Evolutionary conservation across 1,139 yeast genomes (phyloP), one percentile per base, ranked within the genome.

Genomic region (Zygoascus meyerae): DNA sequence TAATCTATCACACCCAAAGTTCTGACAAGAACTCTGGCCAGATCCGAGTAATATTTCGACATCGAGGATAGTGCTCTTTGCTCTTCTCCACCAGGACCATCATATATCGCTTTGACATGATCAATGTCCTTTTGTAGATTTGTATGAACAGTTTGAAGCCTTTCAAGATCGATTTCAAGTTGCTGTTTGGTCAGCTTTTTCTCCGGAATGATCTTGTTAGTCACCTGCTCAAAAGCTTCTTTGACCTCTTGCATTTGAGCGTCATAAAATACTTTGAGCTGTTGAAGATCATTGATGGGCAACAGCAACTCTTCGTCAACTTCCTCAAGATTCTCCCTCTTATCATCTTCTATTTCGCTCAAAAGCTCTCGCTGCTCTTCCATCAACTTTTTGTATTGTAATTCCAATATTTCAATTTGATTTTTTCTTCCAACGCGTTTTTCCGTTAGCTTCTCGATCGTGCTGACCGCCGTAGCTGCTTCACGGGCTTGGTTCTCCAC

Each of bases 31-130:
- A 42, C 7, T 16, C 35, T 21, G 17, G 36, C 17, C 45, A 42
- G 31, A 30, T 35, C 36, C 31, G 31, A 34, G 18, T 42, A 42
- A 17, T 29, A 42, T 26, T 31, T 28, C 10, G 29, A 5, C 15
- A 31, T 31, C 14, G 38, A 16, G 9, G 31, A 26, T 11, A 5
- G 29, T 26, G 35, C 35, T 9, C 21, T 30, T 29, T 43, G 34
- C 21, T 48, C 48, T 10, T 31, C 42, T 17, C 55, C 42, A 18
- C 52, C 51, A 21, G 26, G 26, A 21, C 26, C 26, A 21, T 45
- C 48, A 40, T 60, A 56, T 40, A 66, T 66, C n/a, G 58, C 57
- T 39, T 61, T 63, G 52, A 81, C 60, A 39, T 73, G 78, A 9
- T 70, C 71, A 49, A 42, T 21, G 10, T 40, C 47, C 3, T 44